Base-by-base conservation (phyloP, 805 yeast genomes). In the Metschnikowia kunwiensis region DNA sequence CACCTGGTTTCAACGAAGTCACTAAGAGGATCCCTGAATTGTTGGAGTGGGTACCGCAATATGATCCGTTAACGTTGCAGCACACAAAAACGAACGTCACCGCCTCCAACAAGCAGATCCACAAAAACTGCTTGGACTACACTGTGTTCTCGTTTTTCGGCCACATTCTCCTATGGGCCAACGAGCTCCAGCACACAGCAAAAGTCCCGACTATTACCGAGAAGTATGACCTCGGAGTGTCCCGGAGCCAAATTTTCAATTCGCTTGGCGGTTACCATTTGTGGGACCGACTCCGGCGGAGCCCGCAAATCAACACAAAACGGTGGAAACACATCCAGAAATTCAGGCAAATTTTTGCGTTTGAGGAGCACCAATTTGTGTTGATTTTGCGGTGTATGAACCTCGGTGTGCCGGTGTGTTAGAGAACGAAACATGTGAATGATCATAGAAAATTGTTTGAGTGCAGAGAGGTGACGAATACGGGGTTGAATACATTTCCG, bases 281-380 rank as follows among this genome's bases (percentile, higher is more conserved):
- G 28, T 65, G 72, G 72, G 70, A 65, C 46, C 54, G 61, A 16
- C 49, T 65, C 29, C 52, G 54, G 27, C 55, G 63, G 34, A 58
- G 57, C 30, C 42, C 50, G 20, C 46, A 53, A n/a, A 63, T 65
- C 47, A 65, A 63, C 39, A 50, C 63, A 32, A 65, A 64, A 38
- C 53, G 72, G 34, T 66, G 72, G 72, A 66, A 66, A 41, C 70
- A 64, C 36, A 52, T 66, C 12, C 57, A 58, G 28, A 64, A 63
- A 39, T 63, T 60, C 42, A 54, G 70, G 40, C 59, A 54, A 30
- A 41, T 53, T 10, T 66, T 64, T 36, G 55, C 65, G 5, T 62
- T 50, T 30, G 70, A 65, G 47, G 67, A 58, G 33, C 64, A 66
- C 34, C 69, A 65, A 47, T 66, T 66, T 36, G 54, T 64, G 41